A percentile compares a stretch with the other conserved stretches of the same genome.
phyloP scores from a whole-genome alignment of 2,329 filamentous ascomycete species.

The Curvularia sp. region DNA sequence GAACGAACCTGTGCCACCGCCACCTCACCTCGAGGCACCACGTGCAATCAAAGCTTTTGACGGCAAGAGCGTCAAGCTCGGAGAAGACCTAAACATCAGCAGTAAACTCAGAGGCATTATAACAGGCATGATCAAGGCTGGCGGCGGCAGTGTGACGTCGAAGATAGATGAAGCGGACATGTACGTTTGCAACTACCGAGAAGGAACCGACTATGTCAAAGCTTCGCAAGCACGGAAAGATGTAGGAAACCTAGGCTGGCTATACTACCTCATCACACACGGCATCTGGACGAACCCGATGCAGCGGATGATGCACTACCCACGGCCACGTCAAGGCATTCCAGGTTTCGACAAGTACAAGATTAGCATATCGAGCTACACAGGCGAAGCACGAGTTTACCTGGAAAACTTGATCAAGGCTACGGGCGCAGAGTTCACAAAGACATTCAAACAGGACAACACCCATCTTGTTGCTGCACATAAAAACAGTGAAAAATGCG shows the following conservation, averaged over 20 bases:
- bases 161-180: constrained; percentile 76
- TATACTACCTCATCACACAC: constrained; percentile 88
- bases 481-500: constrained; percentile 88
- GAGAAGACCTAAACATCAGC: constrained; percentile 74
- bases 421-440: constrained; percentile 86
- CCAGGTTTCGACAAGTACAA: constrained; percentile 77
- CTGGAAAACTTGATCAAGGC: constrained; percentile 89
- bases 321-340: constrained; percentile 77
- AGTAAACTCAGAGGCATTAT: constrained; percentile 71
- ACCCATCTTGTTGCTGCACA: constrained; percentile 95
- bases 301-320: constrained; percentile 86
- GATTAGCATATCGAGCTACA: constrained; percentile 96
- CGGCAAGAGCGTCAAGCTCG: constrained; percentile 78
- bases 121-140: constrained; percentile 71
- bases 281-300: constrained; percentile 89
- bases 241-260: constrained; percentile 91
- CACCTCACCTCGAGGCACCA: constrained; percentile 30
- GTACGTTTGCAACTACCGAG: constrained; percentile 86
- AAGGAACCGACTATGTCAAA: constrained; percentile 76
- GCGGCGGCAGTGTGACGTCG: constrained; percentile 73
- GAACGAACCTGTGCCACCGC: constrained; percentile 31
- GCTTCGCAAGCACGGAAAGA: constrained; percentile 81
- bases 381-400: constrained; percentile 90
- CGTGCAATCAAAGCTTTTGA: constrained; percentile 69
- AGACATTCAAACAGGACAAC: constrained; percentile 93